Percentiles rank a stretch among this genome's conserved stretches.
phyloP scores from a whole-genome alignment of 1,139 yeast species.

The Zygosaccharomyces sapae region DNA sequence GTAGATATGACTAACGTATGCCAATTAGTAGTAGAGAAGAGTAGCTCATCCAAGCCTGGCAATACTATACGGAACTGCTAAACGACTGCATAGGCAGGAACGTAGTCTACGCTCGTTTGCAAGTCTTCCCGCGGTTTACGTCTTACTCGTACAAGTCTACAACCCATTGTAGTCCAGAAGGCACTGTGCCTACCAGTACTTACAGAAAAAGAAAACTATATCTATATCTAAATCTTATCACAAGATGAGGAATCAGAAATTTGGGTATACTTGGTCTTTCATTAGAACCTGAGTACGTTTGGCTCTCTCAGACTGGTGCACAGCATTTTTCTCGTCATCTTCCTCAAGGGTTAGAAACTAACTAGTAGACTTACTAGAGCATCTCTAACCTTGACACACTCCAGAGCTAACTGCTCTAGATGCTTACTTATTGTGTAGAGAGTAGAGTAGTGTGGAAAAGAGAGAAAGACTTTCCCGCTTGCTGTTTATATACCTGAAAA shows the following conservation, averaged over 20 bases:
- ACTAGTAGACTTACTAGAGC: conserved; percentile 1
- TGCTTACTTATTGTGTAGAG: not conserved
- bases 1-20: no score
- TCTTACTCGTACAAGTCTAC: no score
- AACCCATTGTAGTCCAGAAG: no score
- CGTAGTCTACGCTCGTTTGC: no score
- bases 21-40: no score
- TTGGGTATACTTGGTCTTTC: conserved; percentile 39
- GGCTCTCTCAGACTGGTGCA: conserved; percentile 38
- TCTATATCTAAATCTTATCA: not conserved
- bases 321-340: conserved; percentile 38
- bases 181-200: no score
- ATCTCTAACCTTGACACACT: not conserved
- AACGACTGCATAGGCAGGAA: no score
- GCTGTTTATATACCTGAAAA: not conserved
- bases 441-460: not conserved
- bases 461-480: not conserved
- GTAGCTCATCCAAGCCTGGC: no score
- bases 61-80: no score
- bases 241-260: conserved; percentile 32
- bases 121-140: no score
- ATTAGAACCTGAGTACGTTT: conserved; percentile 28
- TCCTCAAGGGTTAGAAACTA: conserved; percentile 8
- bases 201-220: no score
- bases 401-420: not conserved